Conservation (phyloP, 2,329 filamentous ascomycete genomes). For the Pseudogymnoascus sp. region DNA sequence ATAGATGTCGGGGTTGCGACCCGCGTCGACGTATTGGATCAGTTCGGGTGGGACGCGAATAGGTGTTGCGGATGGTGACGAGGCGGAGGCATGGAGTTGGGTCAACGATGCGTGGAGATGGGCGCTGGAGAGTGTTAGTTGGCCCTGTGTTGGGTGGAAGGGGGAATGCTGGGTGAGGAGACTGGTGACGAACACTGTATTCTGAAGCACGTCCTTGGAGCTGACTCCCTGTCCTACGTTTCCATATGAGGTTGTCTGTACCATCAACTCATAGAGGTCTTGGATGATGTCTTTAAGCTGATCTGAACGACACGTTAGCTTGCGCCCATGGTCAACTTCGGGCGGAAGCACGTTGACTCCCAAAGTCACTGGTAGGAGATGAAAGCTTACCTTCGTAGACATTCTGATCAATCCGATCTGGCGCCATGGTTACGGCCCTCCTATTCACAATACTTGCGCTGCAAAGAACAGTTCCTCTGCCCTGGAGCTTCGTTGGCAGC, state of each 20-base stretch:
- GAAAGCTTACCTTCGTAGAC: slow-evolving; percentile 1
- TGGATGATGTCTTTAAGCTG: slow-evolving; percentile 57
- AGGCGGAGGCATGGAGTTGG: slow-evolving; percentile 36
- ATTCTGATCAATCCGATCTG: slow-evolving; percentile 9
- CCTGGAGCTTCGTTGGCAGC: not conserved
- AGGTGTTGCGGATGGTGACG: slow-evolving; percentile 30
- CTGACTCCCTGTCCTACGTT: slow-evolving; percentile 40
- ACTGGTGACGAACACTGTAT: slow-evolving; percentile 40
- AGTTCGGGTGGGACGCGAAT: slow-evolving; percentile 55
- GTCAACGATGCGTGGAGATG: slow-evolving; percentile 36
- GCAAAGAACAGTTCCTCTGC: not conserved
- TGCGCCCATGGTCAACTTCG: not conserved
- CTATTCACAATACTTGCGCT: not conserved
- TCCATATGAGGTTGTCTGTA: slow-evolving; percentile 58
- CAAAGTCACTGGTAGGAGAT: not conserved
- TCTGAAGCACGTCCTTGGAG: slow-evolving; percentile 47
- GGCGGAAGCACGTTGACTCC: not conserved
- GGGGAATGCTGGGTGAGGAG: slow-evolving; percentile 6
- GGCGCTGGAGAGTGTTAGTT: slow-evolving; percentile 28
- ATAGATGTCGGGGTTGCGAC: slow-evolving; percentile 68
- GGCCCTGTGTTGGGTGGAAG: not conserved
- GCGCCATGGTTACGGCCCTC: not conserved
- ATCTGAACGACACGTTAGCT: slow-evolving; percentile 33
- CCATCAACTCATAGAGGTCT: slow-evolving; percentile 57
- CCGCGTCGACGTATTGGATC: slow-evolving; percentile 63